phyloP scores from a whole-genome alignment of 306 rosid genomes.

The Datisca glomerata region DNA sequence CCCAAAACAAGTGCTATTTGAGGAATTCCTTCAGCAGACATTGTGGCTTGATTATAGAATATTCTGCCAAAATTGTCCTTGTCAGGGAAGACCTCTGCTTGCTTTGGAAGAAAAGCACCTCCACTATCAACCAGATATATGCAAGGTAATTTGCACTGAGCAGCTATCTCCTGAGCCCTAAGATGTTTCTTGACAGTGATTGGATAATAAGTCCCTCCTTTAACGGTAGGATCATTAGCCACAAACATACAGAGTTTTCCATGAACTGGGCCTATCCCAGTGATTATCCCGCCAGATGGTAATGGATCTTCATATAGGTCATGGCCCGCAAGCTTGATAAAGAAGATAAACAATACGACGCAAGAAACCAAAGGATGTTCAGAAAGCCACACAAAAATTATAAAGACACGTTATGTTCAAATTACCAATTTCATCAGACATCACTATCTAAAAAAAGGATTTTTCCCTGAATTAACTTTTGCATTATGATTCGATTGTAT shows the following conservation, averaged over 20 bases:
- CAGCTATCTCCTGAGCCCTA: slow-evolving; percentile 90
- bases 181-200: slow-evolving; percentile 95
- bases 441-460: too few relatives aligned
- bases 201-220: slow-evolving; percentile 96
- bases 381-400: too few relatives aligned
- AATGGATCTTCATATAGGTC: slow-evolving; percentile 67
- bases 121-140: slow-evolving; percentile 96
- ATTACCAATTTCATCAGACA: too few relatives aligned
- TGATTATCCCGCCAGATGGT: slow-evolving; percentile 80
- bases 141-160: slow-evolving; percentile 79
- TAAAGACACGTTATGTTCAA: too few relatives aligned
- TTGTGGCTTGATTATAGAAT: slow-evolving; percentile 74
- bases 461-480: too few relatives aligned
- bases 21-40: slow-evolving; percentile 87
- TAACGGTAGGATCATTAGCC: slow-evolving; percentile 91
- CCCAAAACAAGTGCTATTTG: slow-evolving; percentile 91
- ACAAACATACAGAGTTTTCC: slow-evolving; percentile 92
- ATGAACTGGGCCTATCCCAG: slow-evolving; percentile 91
- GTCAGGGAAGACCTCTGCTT: slow-evolving; percentile 93
- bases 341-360: too few relatives aligned
- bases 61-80: slow-evolving; percentile 89
- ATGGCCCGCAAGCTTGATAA: slow-evolving; percentile 90
- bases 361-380: too few relatives aligned
- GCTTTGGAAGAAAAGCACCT: slow-evolving; percentile 97
- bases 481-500: too few relatives aligned